A percentile compares a stretch with the other conserved stretches of the same genome.
Conservation (phyloP, 2,329 filamentous ascomycete species). For the Cladosporium velox region DNA sequence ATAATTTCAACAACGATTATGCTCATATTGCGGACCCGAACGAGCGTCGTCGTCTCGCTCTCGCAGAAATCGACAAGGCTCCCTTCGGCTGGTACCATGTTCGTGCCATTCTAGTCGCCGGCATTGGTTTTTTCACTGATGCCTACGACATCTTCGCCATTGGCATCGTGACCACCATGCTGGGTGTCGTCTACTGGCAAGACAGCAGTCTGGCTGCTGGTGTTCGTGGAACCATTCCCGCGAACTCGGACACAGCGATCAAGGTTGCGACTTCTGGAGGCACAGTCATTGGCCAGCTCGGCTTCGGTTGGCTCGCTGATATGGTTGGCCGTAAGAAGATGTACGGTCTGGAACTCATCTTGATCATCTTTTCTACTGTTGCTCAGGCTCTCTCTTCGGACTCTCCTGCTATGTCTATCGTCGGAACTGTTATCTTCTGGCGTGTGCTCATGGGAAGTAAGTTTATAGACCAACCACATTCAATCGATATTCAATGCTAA, state of each 20-base stretch:
- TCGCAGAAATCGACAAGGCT: constrained; percentile 77
- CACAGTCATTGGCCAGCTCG: constrained; percentile 79
- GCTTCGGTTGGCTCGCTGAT: constrained; percentile 78
- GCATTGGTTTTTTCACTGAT: constrained; percentile 87
- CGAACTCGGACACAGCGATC: constrained; percentile 73
- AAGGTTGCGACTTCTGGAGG: constrained; percentile 83
- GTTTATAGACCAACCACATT: not conserved
- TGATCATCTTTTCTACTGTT: constrained; percentile 78
- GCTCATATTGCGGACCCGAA: constrained; percentile 67
- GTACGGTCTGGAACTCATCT: constrained; percentile 79
- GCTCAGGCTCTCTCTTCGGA: constrained; percentile 67
- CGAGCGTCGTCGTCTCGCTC: constrained; percentile 74
- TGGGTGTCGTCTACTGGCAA: constrained; percentile 76
- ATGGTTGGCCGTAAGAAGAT: constrained; percentile 76
- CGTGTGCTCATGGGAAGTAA: constrained; percentile 70
- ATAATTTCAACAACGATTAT: constrained; percentile 78
- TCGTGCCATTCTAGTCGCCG: constrained; percentile 73
- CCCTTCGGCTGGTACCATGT: constrained; percentile 85
- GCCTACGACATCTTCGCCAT: constrained; percentile 78
- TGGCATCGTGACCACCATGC: constrained; percentile 71
- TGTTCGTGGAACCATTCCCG: constrained; percentile 44
- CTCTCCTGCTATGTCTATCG: constrained; percentile 62
- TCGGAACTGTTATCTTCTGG: constrained; percentile 76
- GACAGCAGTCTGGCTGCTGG: constrained; percentile 28
- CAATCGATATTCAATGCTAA: constrained; percentile 9